These are phyloP conservation scores for Aureobasidium sp. DNA, from an alignment of 2,329 filamentous ascomycete genomes.

Conservation along the genomic window DNA sequence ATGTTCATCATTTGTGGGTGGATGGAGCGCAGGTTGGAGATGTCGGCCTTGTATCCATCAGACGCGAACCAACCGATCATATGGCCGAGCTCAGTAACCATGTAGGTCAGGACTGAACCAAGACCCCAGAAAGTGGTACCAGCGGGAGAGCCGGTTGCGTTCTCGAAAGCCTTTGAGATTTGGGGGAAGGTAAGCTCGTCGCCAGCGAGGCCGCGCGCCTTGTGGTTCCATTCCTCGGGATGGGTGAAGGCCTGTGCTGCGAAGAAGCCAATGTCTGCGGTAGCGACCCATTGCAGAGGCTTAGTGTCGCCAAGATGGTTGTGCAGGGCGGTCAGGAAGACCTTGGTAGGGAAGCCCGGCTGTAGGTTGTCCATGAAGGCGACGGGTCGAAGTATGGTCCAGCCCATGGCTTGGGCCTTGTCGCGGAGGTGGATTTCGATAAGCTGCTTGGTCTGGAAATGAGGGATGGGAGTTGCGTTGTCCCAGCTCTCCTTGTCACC, in stretches of 20 bases:
- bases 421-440: slow-evolving; percentile 53
- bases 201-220: slow-evolving; percentile 42
- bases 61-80: slow-evolving; percentile 40
- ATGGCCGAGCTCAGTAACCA: slow-evolving; percentile 27
- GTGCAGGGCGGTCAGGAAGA: slow-evolving; percentile 41
- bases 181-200: slow-evolving; percentile 44
- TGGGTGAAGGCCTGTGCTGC: slow-evolving; percentile 40
- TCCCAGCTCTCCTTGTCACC: slow-evolving; percentile 45
- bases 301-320: slow-evolving; percentile 24
- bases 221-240: slow-evolving; percentile 37
- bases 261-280: slow-evolving; percentile 45
- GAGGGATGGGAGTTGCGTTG: slow-evolving; percentile 48
- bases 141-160: slow-evolving; percentile 34
- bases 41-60: slow-evolving; percentile 41
- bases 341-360: slow-evolving; percentile 40
- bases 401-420: slow-evolving; percentile 43
- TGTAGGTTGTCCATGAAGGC: slow-evolving; percentile 56
- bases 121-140: slow-evolving; percentile 38
- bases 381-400: slow-evolving; percentile 53
- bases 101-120: slow-evolving; percentile 33
- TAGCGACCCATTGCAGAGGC: slow-evolving; percentile 31
- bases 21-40: slow-evolving; percentile 33
- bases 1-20: slow-evolving; percentile 35
- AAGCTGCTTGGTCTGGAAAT: slow-evolving; percentile 48
- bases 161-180: slow-evolving; percentile 38